These are phyloP conservation scores for Quercus engelmannii DNA, from an alignment of 306 rosid species.

Conservation along the genomic window DNA sequence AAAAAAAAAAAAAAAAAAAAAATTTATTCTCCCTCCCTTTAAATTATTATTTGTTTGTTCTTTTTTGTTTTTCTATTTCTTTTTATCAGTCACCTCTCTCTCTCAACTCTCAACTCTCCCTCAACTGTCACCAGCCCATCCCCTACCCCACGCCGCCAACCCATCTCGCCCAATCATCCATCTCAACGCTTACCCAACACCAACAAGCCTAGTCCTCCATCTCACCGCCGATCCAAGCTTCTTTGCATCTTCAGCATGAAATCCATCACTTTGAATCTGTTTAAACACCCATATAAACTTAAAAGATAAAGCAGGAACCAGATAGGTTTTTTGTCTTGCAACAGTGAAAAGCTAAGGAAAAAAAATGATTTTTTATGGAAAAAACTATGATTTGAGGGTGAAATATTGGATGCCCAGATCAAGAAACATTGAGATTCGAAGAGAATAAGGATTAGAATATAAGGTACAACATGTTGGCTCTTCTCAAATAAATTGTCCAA, in stretches of 20 bases:
- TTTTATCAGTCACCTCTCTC: too few relatives aligned
- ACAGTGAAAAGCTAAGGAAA: constrained; percentile 19
- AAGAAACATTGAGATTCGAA: constrained; percentile 41
- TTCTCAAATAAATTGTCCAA: constrained; percentile 5
- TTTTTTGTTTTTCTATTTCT: too few relatives aligned
- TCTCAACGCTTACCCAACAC: too few relatives aligned
- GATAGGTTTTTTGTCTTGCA: constrained; percentile 31
- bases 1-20: too few relatives aligned
- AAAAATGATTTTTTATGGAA: constrained; percentile 2
- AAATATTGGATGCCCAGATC: constrained; percentile 35
- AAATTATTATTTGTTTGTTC: too few relatives aligned
- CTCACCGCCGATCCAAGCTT: not conserved
- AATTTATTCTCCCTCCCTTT: too few relatives aligned
- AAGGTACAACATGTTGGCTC: constrained; percentile 24
- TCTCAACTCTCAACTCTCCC: too few relatives aligned
- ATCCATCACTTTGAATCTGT: constrained; percentile 40
- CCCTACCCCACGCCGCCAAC: too few relatives aligned
- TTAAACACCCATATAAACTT: constrained; percentile 29
- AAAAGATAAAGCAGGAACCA: constrained; percentile 28
- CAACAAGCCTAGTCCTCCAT: too few relatives aligned
- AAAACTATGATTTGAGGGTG: constrained; percentile 37
- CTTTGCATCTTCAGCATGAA: constrained; percentile 32
- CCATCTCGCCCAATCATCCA: too few relatives aligned
- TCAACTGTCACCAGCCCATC: too few relatives aligned
- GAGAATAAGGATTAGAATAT: constrained; percentile 17